These are phyloP conservation scores for Suhomyces atakaporum DNA, from an alignment of 1,139 yeast species.

Conservation along the genomic window DNA sequence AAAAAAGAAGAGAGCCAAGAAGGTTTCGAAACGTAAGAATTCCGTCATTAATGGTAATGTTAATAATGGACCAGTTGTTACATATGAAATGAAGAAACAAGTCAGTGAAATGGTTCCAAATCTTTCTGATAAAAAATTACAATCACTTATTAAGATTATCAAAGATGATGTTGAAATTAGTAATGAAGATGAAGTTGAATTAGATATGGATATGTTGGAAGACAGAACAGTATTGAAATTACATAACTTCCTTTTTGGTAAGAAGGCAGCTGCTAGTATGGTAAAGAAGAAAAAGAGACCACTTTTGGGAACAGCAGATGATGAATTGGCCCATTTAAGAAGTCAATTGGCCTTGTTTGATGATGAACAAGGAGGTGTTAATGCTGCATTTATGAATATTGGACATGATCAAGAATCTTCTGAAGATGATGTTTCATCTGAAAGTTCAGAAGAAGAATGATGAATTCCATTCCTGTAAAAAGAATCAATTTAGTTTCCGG, in stretches of 20 bases:
- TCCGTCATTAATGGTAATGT: slow-evolving; percentile 16
- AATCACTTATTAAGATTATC: slow-evolving; percentile 81
- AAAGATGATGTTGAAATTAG: slow-evolving; percentile 80
- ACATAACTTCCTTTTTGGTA: slow-evolving; percentile 75
- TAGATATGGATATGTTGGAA: slow-evolving; percentile 93
- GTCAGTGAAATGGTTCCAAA: slow-evolving; percentile 83
- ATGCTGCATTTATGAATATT: slow-evolving; percentile 30
- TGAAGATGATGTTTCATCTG: slow-evolving; percentile 48
- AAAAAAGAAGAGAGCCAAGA: slow-evolving; percentile 51
- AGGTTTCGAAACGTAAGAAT: slow-evolving; percentile 21
- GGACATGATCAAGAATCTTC: slow-evolving; percentile 31
- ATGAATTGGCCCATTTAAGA: slow-evolving; percentile 81
- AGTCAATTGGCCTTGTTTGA: slow-evolving; percentile 78
- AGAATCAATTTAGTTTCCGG: slow-evolving; percentile 1
- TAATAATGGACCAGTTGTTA: slow-evolving; percentile 49
- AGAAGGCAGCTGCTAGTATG: slow-evolving; percentile 43
- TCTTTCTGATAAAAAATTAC: slow-evolving; percentile 76
- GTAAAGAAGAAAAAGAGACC: slow-evolving; percentile 51
- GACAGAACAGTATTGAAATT: slow-evolving; percentile 80
- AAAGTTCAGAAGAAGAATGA: slow-evolving; percentile 68
- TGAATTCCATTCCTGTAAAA: slow-evolving; percentile 1
- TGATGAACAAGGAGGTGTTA: slow-evolving; percentile 29
- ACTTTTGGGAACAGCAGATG: slow-evolving; percentile 63
- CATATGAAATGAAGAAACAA: slow-evolving; percentile 96
- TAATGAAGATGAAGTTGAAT: slow-evolving; percentile 84